These are phyloP conservation scores for Halophytophthora polymorphica DNA, from an alignment of 352 stramenopile genomes.

Conservation along the genomic window DNA sequence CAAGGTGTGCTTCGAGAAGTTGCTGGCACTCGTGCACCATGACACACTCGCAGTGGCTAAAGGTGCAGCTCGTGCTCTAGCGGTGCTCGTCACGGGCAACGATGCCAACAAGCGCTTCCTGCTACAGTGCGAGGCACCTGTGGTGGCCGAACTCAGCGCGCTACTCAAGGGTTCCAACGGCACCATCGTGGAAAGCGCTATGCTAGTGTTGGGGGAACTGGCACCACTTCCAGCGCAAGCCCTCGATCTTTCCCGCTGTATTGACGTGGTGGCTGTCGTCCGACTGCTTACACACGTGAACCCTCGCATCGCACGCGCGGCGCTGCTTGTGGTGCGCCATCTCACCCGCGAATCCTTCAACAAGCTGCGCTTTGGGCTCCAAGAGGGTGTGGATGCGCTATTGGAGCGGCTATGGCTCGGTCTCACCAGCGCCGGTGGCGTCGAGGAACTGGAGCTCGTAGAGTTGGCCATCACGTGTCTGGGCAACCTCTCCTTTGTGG, in stretches of 20 bases:
- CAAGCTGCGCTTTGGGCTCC: constrained; percentile 65
- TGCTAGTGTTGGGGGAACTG: constrained; percentile 72
- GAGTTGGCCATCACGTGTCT: constrained; percentile 61
- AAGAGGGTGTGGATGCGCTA: constrained; percentile 52
- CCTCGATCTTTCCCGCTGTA: constrained; percentile 66
- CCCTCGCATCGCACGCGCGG: constrained; percentile 47
- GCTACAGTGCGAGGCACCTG: constrained; percentile 50
- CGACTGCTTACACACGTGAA: constrained; percentile 64
- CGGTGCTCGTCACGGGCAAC: constrained; percentile 62
- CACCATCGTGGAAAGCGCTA: constrained; percentile 65
- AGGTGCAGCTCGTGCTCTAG: constrained; percentile 51
- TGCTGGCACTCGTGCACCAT: constrained; percentile 61
- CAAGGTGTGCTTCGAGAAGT: constrained; percentile 71
- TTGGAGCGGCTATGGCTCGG: constrained; percentile 34
- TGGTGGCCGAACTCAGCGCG: constrained; percentile 53
- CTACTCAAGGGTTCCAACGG: constrained; percentile 62
- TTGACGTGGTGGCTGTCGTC: constrained; percentile 62
- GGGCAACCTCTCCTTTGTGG: constrained; percentile 63
- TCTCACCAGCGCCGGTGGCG: constrained; percentile 19
- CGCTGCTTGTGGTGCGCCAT: constrained; percentile 49
- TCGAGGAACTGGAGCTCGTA: constrained; percentile 60
- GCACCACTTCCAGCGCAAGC: constrained; percentile 54
- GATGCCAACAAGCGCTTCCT: constrained; percentile 70
- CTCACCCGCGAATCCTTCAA: constrained; percentile 80
- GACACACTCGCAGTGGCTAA: constrained; percentile 64